These are phyloP conservation scores for Cryptococcus maquisensis DNA, from an alignment of 1,284 basidiomycete species.

Conservation along the genomic window DNA sequence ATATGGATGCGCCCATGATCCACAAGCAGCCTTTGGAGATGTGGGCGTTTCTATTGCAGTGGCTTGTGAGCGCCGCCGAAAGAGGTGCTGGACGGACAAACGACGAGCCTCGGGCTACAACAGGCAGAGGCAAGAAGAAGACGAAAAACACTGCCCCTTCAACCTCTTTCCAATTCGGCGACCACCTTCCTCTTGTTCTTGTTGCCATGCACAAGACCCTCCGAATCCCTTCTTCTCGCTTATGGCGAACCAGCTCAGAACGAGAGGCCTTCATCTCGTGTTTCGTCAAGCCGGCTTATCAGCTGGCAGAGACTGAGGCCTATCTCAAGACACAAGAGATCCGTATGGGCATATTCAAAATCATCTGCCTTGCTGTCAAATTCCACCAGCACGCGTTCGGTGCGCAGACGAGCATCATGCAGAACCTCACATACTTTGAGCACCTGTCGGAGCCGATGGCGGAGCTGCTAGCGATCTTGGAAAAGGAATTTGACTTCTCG, in stretches of 20 bases:
- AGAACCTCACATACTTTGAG: constrained; percentile 88
- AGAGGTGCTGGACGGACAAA: constrained; percentile 57
- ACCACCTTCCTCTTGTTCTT: constrained; percentile 67
- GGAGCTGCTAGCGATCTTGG: constrained; percentile 74
- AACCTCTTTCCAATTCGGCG: constrained; percentile 66
- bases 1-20: constrained; percentile 62
- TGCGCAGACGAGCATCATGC: constrained; percentile 86
- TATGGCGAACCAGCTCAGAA: constrained; percentile 83
- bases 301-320: constrained; percentile 76
- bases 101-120: constrained; percentile 13
- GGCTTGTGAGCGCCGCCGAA: constrained; percentile 76
- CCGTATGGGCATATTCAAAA: constrained; percentile 72
- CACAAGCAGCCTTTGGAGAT: constrained; percentile 76
- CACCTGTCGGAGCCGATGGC: constrained; percentile 93
- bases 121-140: constrained; percentile 57
- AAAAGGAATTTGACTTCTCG: constrained; percentile 81
- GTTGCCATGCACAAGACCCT: constrained; percentile 67
- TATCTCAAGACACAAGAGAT: constrained; percentile 79
- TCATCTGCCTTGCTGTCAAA: constrained; percentile 88
- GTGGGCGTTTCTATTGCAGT: constrained; percentile 80
- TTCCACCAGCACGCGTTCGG: constrained; percentile 78
- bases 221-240: constrained; percentile 67
- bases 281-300: constrained; percentile 78
- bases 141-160: constrained; percentile 15
- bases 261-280: constrained; percentile 78